phyloP scores from a whole-genome alignment of 371 early-diverging fungal genomes.

The Lichtheimia ramosa region DNA sequence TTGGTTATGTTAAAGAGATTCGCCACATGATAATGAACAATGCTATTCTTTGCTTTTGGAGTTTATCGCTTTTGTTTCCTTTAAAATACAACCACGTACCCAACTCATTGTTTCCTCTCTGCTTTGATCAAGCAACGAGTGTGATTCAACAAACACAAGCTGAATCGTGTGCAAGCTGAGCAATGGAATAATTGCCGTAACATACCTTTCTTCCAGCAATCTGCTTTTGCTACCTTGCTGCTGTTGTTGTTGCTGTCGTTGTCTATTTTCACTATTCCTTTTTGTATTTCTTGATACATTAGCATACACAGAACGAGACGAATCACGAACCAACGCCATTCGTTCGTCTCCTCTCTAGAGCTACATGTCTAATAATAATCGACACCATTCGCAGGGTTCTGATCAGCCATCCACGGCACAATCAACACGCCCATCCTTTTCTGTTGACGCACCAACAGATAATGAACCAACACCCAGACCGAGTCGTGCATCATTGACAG shows the following conservation, averaged over 20 bases:
- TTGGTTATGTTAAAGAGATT: too few species aligned
- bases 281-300: too few species aligned
- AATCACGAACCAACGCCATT: background rate
- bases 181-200: slow-evolving; percentile 6
- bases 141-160: too few species aligned
- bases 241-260: background rate
- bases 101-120: background rate
- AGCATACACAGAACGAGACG: too few species aligned
- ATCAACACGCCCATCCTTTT: background rate
- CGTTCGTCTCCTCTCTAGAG: background rate
- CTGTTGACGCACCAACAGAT: background rate
- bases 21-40: too few species aligned
- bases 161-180: background rate
- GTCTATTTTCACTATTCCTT: background rate
- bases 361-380: slow-evolving; percentile 11
- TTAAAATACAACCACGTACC: slow-evolving; percentile 9
- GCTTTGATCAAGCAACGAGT: too few species aligned
- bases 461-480: background rate
- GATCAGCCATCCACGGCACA: slow-evolving; percentile 2
- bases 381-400: slow-evolving; percentile 12
- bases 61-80: background rate
- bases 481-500: too few species aligned
- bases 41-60: background rate
- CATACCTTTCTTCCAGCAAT: background rate
- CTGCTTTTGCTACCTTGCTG: too few species aligned